Conservation (phyloP, 257 asterid species). For the Lithospermum erythrorhizon region DNA sequence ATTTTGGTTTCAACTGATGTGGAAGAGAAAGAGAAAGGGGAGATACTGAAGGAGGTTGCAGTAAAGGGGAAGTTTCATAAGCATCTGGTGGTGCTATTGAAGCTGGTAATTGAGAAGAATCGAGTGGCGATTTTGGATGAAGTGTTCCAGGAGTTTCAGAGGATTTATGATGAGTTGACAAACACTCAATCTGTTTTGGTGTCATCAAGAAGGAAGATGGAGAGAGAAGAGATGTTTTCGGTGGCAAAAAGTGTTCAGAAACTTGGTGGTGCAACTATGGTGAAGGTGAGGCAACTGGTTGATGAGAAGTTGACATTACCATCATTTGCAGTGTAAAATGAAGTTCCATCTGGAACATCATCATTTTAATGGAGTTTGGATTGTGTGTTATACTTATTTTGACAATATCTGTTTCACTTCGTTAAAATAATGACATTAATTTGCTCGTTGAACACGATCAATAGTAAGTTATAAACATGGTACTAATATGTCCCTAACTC, state of each 20-base stretch:
- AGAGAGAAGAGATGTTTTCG: slow-evolving; percentile 15
- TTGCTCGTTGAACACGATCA: too few relatives aligned
- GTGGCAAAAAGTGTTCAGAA: slow-evolving; percentile 27
- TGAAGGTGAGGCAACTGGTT: slow-evolving; percentile 18
- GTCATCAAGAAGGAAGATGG: slow-evolving; percentile 19
- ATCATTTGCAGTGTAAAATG: neutral
- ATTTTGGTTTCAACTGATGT: neutral
- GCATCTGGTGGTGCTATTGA: slow-evolving; percentile 33
- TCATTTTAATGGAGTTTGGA: too few relatives aligned
- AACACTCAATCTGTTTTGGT: slow-evolving; percentile 26
- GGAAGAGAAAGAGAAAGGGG: slow-evolving; percentile 28
- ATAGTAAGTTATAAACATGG: too few relatives aligned
- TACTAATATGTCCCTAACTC: too few relatives aligned
- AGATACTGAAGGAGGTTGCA: slow-evolving; percentile 22
- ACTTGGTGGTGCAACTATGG: slow-evolving; percentile 38
- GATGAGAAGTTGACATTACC: slow-evolving; percentile 3
- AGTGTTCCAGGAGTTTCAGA: slow-evolving; percentile 37
- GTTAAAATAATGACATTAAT: too few relatives aligned
- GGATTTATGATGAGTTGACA: slow-evolving; percentile 31
- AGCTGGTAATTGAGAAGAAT: slow-evolving; percentile 27
- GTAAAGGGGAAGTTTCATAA: slow-evolving; percentile 26
- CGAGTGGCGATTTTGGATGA: slow-evolving; percentile 21
- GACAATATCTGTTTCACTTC: too few relatives aligned
- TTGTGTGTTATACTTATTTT: too few relatives aligned
- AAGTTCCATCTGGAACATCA: too few relatives aligned